Base-by-base conservation (phyloP, 441 rosid genomes). In the Syzygium syzygioides region DNA sequence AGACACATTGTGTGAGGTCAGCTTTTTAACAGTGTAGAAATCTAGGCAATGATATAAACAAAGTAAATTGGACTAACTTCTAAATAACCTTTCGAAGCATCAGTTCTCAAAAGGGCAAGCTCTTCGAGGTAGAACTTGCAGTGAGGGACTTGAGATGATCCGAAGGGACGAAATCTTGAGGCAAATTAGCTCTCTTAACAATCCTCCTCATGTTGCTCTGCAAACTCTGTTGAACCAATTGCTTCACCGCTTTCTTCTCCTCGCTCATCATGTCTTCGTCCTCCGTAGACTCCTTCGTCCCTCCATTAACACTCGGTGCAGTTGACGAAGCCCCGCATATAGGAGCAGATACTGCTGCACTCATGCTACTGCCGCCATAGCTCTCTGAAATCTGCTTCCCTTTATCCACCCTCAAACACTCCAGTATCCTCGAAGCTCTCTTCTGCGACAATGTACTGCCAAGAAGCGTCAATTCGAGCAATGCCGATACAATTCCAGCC, bases 131-230 rank as follows among this genome's bases (percentile, higher is more conserved):
- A 86, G 98, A 94, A 92, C 97, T 97, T 79, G 94, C 28, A 28
- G 98, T 94, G 90, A 98, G 96, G 62, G 98, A 94, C 93, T 97
- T 97, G 83, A 97, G 95, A 92, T 96, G 98, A 85, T 98, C 99
- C 1, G 99, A 97, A 86, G 99, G 98, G 84, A 94, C 98, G 87
- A 97, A 98, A 90, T 96, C 98, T 92, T 97, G 99, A 9, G 98
- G 99, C 92, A 98, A 92, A 92, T 98, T 98, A 85, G 99, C 99
- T 91, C 99, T 94, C 92, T 96, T 96, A 9, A 94, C 98, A n/a
- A 98, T 98, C 92, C 99, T 96, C 92, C 93, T 97, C 98, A 98
- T 98, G 86, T 98, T 98, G 91, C 92, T 97, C 90, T 98, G 99
- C 94, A 98, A 92, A 91, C 99, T 98, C 91, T 95, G 99, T 90